Evolutionary conservation across 2,329 filamentous ascomycete genomes (phyloP), one percentile per base, ranked within the genome.

Genomic region (Trichocomaceae sp.): DNA sequence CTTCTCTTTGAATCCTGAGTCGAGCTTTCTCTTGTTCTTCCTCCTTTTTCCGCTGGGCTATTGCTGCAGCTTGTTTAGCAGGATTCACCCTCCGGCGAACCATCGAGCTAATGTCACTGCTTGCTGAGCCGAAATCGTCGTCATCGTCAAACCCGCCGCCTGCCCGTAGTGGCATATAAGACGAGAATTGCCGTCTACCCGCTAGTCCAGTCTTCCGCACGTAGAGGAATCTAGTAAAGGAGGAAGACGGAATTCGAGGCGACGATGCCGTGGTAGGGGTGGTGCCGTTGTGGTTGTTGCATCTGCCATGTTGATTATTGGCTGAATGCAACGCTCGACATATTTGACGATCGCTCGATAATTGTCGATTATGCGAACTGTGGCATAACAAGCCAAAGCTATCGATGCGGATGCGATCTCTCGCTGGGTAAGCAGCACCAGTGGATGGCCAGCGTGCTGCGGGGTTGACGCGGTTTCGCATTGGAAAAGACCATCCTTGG

Each of bases 401-500:
- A 48, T 41, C 49, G 44, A 19, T 26, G 46, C 20, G 17, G 45
- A 29, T 31, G 45, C 29, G 50, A 44, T 46, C 19, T 56, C 50
- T 52, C 15, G 20, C 10, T 26, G 31, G 49, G 45, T 46, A 52
- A 33, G 29, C 44, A 52, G 54, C 29, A 46, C 51, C 31, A 52
- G 47, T 47, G 45, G 48, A 26, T 35, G 54, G 49, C 54, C 54
- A 56, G 37, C 45, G 42, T 49, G 50, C 49, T 31, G 39, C 37
- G 39, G 46, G 45, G 31, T 49, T 52, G 44, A 56, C 46, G 31
- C 52, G 45, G 39, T 42, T 31, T 17, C 45, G 49, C 48, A 52
- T 55, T 58, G 47, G 52, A 37, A 58, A 39, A 22, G 22, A 52
- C 23, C 52, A 51, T 58, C 35, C 44, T 58, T 31, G 31, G 39